A percentile compares a stretch with the other conserved stretches of the same genome.
These are phyloP conservation scores for Suillus variegatus DNA, from an alignment of 768 basidiomycete genomes.

Conservation along the genomic window DNA sequence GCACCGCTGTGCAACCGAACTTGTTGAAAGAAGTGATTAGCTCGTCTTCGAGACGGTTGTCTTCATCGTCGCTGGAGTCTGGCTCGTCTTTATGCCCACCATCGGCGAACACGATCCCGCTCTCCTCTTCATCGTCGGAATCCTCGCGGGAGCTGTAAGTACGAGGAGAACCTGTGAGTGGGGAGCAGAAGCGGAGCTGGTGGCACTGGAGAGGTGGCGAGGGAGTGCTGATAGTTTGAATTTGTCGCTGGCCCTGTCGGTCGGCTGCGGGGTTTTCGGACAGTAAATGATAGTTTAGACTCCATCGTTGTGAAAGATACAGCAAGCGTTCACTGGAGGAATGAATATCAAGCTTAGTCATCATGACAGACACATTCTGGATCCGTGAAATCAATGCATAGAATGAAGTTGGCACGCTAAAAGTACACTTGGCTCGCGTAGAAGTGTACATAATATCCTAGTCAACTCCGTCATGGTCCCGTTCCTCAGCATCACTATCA, in stretches of 20 bases:
- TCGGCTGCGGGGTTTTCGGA: constrained; percentile 75
- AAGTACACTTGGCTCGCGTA: neutral
- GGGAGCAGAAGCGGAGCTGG: constrained; percentile 51
- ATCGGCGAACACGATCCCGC: constrained; percentile 25
- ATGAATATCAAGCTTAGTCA: neutral
- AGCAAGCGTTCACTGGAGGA: neutral
- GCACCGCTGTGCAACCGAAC: constrained; percentile 84
- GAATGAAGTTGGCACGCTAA: too few relatives aligned
- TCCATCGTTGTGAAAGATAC: constrained; percentile 14
- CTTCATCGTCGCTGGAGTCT: constrained; percentile 60
- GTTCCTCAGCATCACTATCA: constrained; percentile 8
- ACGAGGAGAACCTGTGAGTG: constrained; percentile 55
- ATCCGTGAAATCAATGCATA: neutral
- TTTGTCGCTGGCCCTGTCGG: constrained; percentile 54
- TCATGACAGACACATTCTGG: neutral
- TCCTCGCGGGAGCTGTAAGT: constrained; percentile 25
- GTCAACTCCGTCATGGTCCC: constrained; percentile 6
- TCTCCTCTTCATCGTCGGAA: constrained; percentile 30
- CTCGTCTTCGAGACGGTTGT: constrained; percentile 57
- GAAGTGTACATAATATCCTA: neutral
- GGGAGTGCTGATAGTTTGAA: constrained; percentile 68
- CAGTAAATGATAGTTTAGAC: constrained; percentile 76
- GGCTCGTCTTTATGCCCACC: constrained; percentile 30
- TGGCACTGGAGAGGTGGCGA: constrained; percentile 45
- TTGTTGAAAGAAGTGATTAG: constrained; percentile 72